phyloP scores from a whole-genome alignment of 2,329 filamentous ascomycete species.

The Metarhizium rileyi region DNA sequence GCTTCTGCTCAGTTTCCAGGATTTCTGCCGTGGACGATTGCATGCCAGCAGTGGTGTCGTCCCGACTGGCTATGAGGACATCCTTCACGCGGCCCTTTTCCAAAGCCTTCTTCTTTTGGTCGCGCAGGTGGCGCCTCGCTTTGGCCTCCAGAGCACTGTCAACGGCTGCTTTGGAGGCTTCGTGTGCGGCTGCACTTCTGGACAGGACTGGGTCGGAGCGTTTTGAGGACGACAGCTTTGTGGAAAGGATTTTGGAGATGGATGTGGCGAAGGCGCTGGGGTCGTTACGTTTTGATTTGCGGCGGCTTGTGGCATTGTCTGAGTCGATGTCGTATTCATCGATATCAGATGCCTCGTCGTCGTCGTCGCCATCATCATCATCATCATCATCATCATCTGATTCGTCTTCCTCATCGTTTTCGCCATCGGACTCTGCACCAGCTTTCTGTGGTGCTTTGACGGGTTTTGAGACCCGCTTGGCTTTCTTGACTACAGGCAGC shows the following conservation, averaged over 20 bases:
- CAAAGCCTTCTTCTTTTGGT: conserved; percentile 67
- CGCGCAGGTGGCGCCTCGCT: conserved; percentile 67
- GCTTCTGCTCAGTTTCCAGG: conserved; percentile 63
- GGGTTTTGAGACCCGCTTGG: conserved; percentile 11
- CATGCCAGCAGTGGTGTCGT: conserved; percentile 33
- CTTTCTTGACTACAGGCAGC: conserved; percentile 11
- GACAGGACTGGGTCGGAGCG: conserved; percentile 86
- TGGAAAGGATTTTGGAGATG: conserved; percentile 83
- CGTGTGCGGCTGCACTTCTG: conserved; percentile 64
- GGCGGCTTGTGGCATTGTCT: conserved; percentile 13
- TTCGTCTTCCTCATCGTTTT: conserved; percentile 32
- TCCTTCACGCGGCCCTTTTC: conserved; percentile 87
- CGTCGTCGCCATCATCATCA: conserved; percentile 30
- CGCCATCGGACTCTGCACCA: conserved; percentile 15
- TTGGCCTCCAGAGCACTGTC: conserved; percentile 75
- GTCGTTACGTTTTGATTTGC: conserved; percentile 80
- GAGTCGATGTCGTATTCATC: conserved; percentile 23
- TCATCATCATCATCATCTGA: conserved; percentile 24
- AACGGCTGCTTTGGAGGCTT: conserved; percentile 60
- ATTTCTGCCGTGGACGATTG: conserved; percentile 42
- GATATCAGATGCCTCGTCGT: conserved; percentile 25
- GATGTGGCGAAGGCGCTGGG: conserved; percentile 85
- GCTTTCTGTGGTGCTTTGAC: conserved; percentile 19
- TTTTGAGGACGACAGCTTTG: conserved; percentile 74
- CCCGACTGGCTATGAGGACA: conserved; percentile 58